Base-by-base conservation (phyloP, 495 filamentous ascomycete genomes). In the Amniculicola lignicola region DNA sequence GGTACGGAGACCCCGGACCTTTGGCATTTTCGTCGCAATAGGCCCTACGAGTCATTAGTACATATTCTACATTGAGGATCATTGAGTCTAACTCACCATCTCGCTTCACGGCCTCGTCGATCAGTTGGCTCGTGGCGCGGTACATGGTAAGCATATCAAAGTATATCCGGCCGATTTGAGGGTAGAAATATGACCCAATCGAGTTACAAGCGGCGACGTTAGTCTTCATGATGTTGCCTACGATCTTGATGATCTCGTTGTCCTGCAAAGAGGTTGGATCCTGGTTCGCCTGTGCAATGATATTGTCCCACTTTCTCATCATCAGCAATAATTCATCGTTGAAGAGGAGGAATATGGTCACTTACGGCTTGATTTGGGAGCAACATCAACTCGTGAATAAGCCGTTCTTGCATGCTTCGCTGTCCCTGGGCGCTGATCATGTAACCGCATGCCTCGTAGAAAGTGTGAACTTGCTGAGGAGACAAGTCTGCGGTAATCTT, bases 221-320 rank as follows among this genome's bases (percentile, higher is more conserved):
- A 4, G 93, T 99, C 78, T 99, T 99, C 93, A 97, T 99, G 63
- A 99, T 95, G 69, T 99, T 99, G 47, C 93, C 93, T 52, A 99
- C 87, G 54, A 99, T 82, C 73, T 96, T 97, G 71, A 99, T 96
- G 0, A 90, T 94, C 46, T 99, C 90, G 22, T 80, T 78, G 67
- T 96, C 88, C 67, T 97, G 88, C 5, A 99, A 77, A 54, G 89
- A 87, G 22, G 78, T 75, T 1, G 92, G 87, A 66, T 95, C 82
- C 51, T 86, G 77, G 41, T 88, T 89, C 31, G 93, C 93, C 59
- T 82, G 77, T 40, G 78, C 76, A 57, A 99, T 99, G 59, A 99
- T 97, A 41, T 83, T 77, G 64, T 96, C 90, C 93, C 93, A 99
- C 69, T 79, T 44, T 21, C 15, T 33, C 29, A n/a, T 33, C 29